phyloP scores from a whole-genome alignment of 2,329 filamentous ascomycete genomes.

The Calonectria leucothoes region DNA sequence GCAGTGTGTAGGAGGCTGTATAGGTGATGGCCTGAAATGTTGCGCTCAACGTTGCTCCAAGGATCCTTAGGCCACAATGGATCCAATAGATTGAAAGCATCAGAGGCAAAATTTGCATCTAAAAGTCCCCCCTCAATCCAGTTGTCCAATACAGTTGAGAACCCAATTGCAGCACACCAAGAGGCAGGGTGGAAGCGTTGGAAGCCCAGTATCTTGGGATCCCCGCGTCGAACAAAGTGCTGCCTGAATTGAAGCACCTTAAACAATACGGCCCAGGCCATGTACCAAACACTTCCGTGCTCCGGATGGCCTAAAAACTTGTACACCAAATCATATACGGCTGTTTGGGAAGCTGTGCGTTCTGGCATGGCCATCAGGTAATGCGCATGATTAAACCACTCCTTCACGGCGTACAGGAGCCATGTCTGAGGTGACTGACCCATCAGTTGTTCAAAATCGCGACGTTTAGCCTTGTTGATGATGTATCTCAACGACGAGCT shows the following conservation, averaged over 20 bases:
- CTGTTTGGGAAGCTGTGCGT: background rate
- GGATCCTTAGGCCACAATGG: background rate
- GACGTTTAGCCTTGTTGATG: background rate
- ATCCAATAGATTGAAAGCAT: background rate
- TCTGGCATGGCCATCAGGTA: background rate
- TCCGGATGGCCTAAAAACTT: background rate
- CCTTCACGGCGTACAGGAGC: background rate
- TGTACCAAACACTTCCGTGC: background rate
- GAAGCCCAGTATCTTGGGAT: background rate
- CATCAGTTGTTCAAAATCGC: background rate
- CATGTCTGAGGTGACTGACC: background rate
- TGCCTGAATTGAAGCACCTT: background rate
- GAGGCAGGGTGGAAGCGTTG: background rate
- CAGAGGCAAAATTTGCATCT: background rate
- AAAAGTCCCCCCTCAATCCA: background rate
- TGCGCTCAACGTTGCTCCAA: background rate
- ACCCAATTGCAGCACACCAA: background rate
- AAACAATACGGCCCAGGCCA: background rate
- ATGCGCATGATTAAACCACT: background rate
- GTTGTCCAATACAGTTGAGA: background rate
- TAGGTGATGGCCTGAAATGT: background rate
- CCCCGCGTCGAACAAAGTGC: background rate
- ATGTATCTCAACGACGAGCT: background rate
- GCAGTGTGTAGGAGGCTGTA: background rate
- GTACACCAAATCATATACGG: background rate